Evolutionary conservation across 495 filamentous ascomycete genomes (phyloP), one percentile per base, ranked within the genome.

Genomic region (Neurospora sp.): DNA sequence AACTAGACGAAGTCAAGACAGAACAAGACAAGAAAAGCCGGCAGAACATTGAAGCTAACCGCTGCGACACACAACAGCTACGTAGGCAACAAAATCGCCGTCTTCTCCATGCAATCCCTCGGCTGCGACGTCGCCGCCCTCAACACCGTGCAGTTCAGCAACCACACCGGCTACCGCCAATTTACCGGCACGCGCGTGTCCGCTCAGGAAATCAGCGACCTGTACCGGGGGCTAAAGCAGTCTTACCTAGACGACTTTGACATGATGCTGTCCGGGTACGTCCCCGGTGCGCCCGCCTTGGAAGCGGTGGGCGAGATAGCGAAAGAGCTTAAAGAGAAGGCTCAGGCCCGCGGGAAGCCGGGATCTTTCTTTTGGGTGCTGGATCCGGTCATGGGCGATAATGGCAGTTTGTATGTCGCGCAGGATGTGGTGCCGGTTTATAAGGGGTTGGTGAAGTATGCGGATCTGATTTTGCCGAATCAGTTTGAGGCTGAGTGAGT

Each of bases 401-500:
- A 97, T 77, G 96, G 93, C 40, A 89, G 88, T 43, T 84, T 98
- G 28, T 99, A 99, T 80, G 94, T 99, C 69, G 91, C 89, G 31
- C 89, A 94, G 73, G 93, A 96, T 73, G 93, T 96, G 4, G 91
- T 97, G 39, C 94, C 94, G 0, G 92, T 91, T n/a, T 99, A 98
- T 81, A 94, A 92, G 80, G 86, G 85, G 17, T 83, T 96, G 69
- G 84, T 97, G 48, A 82, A 83, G 28, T 87, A 94, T 76, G 96
- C 96, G 5, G 96, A 99, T 79, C 80, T 99, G 74, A 96, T 98
- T 70, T 81, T 98, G 28, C 96, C 96, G 19, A 99, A 99, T 81
- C 95, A 97, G 79, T 99, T 97, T 79, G 96, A 99, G 84, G 93
- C 93, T 34, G 96, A 98, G 94, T 97, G 96, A 98, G 94, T 97